Percentiles rank a stretch among this genome's conserved stretches.
Evolutionary conservation across 768 basidiomycete species (phyloP).

Genomic region (Psilocybe azurescens): DNA sequence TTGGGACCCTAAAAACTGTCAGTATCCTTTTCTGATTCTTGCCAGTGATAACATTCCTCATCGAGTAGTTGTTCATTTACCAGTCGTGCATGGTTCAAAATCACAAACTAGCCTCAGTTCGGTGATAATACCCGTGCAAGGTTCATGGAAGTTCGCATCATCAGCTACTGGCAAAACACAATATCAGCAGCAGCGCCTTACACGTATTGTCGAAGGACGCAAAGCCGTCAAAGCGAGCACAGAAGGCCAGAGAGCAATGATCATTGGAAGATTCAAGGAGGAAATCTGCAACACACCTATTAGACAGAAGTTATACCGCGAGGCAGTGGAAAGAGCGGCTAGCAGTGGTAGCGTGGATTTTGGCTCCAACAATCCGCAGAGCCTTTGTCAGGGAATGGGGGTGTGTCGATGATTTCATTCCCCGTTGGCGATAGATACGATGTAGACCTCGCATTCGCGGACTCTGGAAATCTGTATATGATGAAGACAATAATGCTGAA

Average conservation of each 20-base stretch:
- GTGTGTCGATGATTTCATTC: too few species aligned
- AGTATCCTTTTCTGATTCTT: not conserved
- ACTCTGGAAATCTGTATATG: too few species aligned
- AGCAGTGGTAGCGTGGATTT: not conserved
- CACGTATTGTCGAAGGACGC: constrained; percentile 44
- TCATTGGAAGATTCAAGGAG: constrained; percentile 44
- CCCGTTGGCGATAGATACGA: too few species aligned
- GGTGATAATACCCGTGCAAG: constrained; percentile 23
- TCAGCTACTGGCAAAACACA: constrained; percentile 33
- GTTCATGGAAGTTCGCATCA: constrained; percentile 43
- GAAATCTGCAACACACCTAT: constrained; percentile 33
- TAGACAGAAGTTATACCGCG: constrained; percentile 38
- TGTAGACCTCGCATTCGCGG: too few species aligned
- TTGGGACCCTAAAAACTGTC: constrained; percentile 6
- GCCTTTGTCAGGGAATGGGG: not conserved
- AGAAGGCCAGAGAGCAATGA: constrained; percentile 32
- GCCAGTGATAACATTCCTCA: not conserved
- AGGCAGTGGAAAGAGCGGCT: constrained; percentile 18
- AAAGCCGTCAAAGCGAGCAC: constrained; percentile 41
- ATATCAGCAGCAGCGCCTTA: constrained; percentile 39
- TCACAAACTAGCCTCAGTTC: not conserved
- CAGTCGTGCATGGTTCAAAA: constrained; percentile 15
- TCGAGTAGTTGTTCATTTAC: not conserved
- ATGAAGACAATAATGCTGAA: too few species aligned
- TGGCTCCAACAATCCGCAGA: not conserved